phyloP scores from a whole-genome alignment of 2,329 filamentous ascomycete genomes.

The Aplosporella prunicola region DNA sequence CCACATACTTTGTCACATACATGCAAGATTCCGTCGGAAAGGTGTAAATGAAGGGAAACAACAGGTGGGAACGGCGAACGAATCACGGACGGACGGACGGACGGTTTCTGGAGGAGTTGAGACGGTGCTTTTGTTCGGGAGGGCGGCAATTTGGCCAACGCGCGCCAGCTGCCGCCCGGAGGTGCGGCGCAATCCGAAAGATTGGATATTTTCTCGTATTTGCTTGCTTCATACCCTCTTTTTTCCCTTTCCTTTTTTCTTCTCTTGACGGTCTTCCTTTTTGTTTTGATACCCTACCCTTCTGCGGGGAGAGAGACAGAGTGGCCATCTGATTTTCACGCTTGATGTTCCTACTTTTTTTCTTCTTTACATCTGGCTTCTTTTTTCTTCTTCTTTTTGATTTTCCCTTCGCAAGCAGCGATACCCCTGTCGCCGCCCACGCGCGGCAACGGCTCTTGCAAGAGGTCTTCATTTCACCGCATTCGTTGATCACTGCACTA shows the following conservation, averaged over 20 bases:
- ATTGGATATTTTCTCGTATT: neutral
- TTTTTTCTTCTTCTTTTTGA: too few species aligned
- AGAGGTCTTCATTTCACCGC: conserved; percentile 8
- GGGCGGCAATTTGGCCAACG: neutral
- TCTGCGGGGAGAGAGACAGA: conserved; percentile 1
- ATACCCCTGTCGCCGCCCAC: too few species aligned
- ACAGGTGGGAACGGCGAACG: too few species aligned
- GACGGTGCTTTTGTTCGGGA: neutral
- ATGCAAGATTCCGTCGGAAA: neutral
- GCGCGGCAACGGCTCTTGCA: too few species aligned
- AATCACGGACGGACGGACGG: too few species aligned
- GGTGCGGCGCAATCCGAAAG: conserved; percentile 1
- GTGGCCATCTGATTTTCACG: conserved; percentile 5
- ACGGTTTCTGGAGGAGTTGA: too few species aligned
- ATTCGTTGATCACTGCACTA: conserved; percentile 6
- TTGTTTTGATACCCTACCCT: conserved; percentile 11
- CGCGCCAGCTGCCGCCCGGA: neutral
- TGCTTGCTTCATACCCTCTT: neutral
- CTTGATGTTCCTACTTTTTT: conserved; percentile 1
- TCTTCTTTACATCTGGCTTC: conserved; percentile 2
- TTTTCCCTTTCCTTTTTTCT: conserved; percentile 9
- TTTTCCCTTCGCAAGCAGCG: too few species aligned
- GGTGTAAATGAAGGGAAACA: too few species aligned
- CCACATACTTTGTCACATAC: neutral
- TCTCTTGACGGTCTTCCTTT: too few species aligned